Base-by-base conservation (phyloP, 495 filamentous ascomycete species). In the Hypomontagnella submonticulosa region DNA sequence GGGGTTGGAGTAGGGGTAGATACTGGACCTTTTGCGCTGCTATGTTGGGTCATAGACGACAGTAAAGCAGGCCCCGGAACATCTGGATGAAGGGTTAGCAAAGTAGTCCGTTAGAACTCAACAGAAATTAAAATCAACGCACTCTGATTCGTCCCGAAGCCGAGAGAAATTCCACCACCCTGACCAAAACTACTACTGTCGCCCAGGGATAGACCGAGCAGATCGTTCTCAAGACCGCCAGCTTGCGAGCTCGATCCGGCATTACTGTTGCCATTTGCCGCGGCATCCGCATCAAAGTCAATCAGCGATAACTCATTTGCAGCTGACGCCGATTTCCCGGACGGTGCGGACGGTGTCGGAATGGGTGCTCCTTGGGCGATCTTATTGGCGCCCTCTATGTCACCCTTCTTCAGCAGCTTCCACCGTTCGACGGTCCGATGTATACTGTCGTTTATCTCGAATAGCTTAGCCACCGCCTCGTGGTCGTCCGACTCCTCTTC, bases 381-480 rank as follows among this genome's bases (percentile, higher is more conserved):
- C 73, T 84, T 89, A 16, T 87, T 86, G n/a, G 95, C 95, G 12
- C 84, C 94, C 68, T 96, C 91, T 33, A 96, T 71, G 74, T 98
- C 94, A 16, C 95, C 95, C 77, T 92, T 95, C 81, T 93, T 98
- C 61, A 96, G 85, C 42, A 97, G 80, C 79, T 90, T 96, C 73
- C 98, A 99, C 65, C 96, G 80, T 76, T 97, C 92, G 53, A 98
- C 90, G 1, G 95, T 98, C 57, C 93, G 88, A 72, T 97, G 92
- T 85, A 99, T 99, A 77, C 92, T 97, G 73, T 99, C 96, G 72
- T 98, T 98, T 63, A 99, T 97, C 75, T 99, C 92, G 37, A 98
- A 81, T 20, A 99, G 78, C 78, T 98, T 97, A 42, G 91, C 90
- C 8, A 99, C 95, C 12, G 95, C 95, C 77, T 97, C 96, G 46